phyloP scores from a whole-genome alignment of 2,329 filamentous ascomycete genomes.

The Macrophomina pseudophaseolina region DNA sequence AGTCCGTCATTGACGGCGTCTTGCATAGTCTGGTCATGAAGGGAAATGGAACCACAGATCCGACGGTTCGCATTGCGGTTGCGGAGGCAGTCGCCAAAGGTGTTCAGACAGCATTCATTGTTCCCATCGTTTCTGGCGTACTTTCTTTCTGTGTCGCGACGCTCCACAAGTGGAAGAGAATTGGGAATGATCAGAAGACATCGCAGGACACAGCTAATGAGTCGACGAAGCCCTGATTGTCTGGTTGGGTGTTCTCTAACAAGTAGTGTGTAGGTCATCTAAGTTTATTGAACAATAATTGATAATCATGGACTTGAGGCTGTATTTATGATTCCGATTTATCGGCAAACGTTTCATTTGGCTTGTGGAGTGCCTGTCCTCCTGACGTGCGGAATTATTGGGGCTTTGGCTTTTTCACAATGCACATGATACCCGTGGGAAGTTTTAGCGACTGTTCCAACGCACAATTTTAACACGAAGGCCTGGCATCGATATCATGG shows the following conservation, averaged over 20 bases:
- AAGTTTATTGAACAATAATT: too few relatives aligned
- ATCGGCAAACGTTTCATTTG: too few relatives aligned
- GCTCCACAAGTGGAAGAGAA: slow-evolving; percentile 7
- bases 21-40: slow-evolving; percentile 2
- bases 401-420: too few relatives aligned
- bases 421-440: too few relatives aligned
- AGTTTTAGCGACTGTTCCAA: too few relatives aligned
- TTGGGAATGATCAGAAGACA: neutral
- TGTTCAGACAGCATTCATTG: slow-evolving; percentile 8
- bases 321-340: too few relatives aligned
- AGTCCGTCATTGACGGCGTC: neutral
- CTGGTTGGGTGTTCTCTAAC: neutral
- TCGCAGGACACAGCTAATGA: neutral
- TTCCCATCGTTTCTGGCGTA: neutral
- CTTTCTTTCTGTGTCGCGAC: neutral
- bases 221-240: neutral
- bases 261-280: neutral
- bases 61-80: neutral
- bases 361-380: too few relatives aligned
- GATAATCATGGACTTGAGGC: too few relatives aligned
- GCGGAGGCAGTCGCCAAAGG: neutral
- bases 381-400: too few relatives aligned
- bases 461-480: too few relatives aligned
- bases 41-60: neutral
- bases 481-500: too few relatives aligned